Base-by-base conservation (phyloP, 371 early-diverging fungal genomes). In the Batrachochytrium dendrobatidis region DNA sequence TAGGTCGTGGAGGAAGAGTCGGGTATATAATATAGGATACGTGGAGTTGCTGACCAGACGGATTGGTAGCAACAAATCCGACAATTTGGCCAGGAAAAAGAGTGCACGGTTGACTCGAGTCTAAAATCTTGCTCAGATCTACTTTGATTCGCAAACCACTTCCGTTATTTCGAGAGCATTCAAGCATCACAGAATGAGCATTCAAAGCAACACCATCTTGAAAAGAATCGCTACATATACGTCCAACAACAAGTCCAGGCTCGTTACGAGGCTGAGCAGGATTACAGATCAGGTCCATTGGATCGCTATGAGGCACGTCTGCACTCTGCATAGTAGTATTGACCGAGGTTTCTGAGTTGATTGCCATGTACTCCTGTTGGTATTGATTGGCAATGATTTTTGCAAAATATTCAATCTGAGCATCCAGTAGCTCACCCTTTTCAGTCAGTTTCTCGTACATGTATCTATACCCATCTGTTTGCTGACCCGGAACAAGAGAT, bases 401-500 rank as follows among this genome's bases (percentile, higher is more conserved):
- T 8, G 82, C 82, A 61, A 89, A 73, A 28, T 76, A 72, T 18
- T 91, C 88, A 57, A 91, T 87, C 29, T 80, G 80, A 30, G 83
- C 83, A 63, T 91, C 84, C 45, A 89, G 59, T 4, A 66, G 75
- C 54, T 88, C 86, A 0, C 86, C 83, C 56, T 81, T 86, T 30
- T 87, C 84, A 0, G 72, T 76, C 31, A 86, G 69, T 59, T 87
- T 87, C 65, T 92, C 91, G 72, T 86, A 89, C 93, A 94, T 91
- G 72, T 90, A 92, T 3, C 89, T 84, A 66, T 87, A 92, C 8
- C 79, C 82, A 32, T 72, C 63, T 10, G 82, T 75, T 30, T 80
- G 74, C 50, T 74, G 73, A 20, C 75, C 74, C 2, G 72, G 76
- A 0, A 79, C 57, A n/a, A 75, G 45, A 7, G 59, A 58, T 39